phyloP scores from a whole-genome alignment of 2,329 filamentous ascomycete species.

The Ambrosiella xylebori region DNA sequence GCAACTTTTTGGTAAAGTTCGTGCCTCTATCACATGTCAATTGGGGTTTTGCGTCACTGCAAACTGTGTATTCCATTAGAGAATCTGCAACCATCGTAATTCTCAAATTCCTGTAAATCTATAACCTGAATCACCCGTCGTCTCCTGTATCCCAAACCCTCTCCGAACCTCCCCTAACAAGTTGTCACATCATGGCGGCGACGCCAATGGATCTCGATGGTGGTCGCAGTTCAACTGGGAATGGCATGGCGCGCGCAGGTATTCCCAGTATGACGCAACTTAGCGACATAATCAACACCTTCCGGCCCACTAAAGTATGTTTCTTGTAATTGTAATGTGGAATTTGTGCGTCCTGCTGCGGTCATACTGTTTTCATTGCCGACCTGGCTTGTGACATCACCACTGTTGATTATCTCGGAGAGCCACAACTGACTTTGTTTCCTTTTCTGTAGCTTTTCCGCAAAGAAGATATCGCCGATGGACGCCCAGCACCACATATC shows the following conservation, averaged over 20 bases:
- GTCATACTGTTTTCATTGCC: no score
- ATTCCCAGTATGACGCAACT: slow-evolving; percentile 44
- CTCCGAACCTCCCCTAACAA: background rate
- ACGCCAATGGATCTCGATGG: slow-evolving; percentile 43
- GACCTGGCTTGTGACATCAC: background rate
- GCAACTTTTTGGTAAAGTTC: background rate
- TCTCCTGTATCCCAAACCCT: background rate
- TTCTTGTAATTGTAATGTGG: background rate
- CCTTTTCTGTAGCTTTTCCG: slow-evolving; percentile 34
- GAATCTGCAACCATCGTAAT: background rate
- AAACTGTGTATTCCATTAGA: background rate
- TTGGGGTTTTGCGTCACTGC: background rate
- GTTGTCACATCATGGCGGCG: slow-evolving; percentile 26
- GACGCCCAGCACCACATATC: slow-evolving; percentile 42
- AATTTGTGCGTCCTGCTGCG: no score
- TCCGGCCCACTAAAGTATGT: slow-evolving; percentile 61
- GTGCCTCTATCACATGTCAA: background rate
- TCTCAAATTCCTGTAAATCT: background rate
- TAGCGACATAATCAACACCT: slow-evolving; percentile 59
- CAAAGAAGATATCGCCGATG: slow-evolving; percentile 37
- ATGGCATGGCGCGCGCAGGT: slow-evolving; percentile 27
- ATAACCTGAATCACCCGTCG: background rate
- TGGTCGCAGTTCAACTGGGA: slow-evolving; percentile 29
- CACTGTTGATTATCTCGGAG: background rate
- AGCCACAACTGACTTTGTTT: background rate